phyloP scores from a whole-genome alignment of 352 stramenopile species.

The Pythium aristosporum region DNA sequence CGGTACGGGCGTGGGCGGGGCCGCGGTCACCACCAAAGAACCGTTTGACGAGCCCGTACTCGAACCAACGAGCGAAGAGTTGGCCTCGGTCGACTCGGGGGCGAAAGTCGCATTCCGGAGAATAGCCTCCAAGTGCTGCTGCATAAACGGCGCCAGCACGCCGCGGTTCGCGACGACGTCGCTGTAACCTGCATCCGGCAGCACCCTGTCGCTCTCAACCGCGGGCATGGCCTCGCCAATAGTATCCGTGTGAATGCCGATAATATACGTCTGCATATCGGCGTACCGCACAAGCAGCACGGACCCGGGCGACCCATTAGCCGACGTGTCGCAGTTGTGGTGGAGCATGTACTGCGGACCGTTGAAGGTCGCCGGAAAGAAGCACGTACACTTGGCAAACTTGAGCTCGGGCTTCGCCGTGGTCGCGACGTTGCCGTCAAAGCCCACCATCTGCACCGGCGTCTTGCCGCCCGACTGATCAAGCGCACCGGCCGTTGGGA shows the following conservation, averaged over 20 bases:
- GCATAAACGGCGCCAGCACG: slow-evolving; percentile 50
- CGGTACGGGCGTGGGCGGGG: background rate
- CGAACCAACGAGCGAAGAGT: background rate
- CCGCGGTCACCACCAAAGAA: background rate
- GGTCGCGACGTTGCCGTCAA: slow-evolving; percentile 25
- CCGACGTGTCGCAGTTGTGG: slow-evolving; percentile 62
- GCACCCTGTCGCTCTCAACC: slow-evolving; percentile 14
- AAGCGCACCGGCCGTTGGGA: slow-evolving; percentile 37
- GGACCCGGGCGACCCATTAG: slow-evolving; percentile 42
- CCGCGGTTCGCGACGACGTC: slow-evolving; percentile 46
- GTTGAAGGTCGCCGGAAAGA: slow-evolving; percentile 42
- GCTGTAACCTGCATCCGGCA: slow-evolving; percentile 24
- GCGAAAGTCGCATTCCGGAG: background rate
- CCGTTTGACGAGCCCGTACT: background rate
- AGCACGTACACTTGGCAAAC: slow-evolving; percentile 49
- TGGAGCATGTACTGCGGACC: slow-evolving; percentile 46
- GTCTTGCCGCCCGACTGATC: slow-evolving; percentile 30
- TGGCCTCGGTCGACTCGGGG: background rate
- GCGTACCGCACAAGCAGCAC: slow-evolving; percentile 61
- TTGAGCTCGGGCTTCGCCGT: slow-evolving; percentile 23
- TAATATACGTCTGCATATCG: slow-evolving; percentile 54
- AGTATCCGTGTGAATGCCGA: slow-evolving; percentile 55
- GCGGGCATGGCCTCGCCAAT: slow-evolving; percentile 26
- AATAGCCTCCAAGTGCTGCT: slow-evolving; percentile 43
- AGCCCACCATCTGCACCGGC: slow-evolving; percentile 56